Conservation (phyloP, 345 rosid genomes). For the Citrus maxima region DNA sequence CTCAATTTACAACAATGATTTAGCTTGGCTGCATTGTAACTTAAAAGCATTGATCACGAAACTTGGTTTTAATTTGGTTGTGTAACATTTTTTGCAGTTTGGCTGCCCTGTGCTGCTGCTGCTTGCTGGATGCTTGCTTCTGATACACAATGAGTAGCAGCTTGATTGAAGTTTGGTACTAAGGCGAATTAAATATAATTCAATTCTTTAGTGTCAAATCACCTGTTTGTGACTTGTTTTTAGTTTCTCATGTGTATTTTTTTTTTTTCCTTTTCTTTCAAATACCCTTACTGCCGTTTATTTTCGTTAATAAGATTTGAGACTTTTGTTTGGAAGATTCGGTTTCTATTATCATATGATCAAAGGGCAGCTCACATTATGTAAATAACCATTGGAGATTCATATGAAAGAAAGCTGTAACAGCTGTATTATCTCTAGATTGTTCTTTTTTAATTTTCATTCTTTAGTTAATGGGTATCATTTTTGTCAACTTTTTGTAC, state of each 20-base stretch:
- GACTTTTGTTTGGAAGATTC: not conserved
- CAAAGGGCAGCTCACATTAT: not conserved
- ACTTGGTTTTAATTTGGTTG: not conserved
- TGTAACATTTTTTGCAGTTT: conserved; percentile 33
- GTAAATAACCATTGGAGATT: not conserved
- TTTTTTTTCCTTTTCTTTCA: not conserved
- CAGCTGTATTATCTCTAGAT: not conserved
- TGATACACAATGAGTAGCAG: conserved; percentile 23
- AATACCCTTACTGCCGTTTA: not conserved
- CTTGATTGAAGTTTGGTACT: not conserved
- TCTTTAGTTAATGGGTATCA: too few species aligned
- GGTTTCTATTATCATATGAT: not conserved
- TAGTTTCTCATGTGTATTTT: not conserved
- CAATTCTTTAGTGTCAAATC: not conserved
- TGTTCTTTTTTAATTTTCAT: not conserved
- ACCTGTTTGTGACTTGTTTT: not conserved
- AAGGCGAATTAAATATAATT: not conserved
- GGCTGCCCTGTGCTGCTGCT: conserved; percentile 46
- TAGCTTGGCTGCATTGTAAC: not conserved
- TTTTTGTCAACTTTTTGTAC: not conserved
- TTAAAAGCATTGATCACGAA: not conserved
- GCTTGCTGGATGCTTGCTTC: conserved; percentile 39
- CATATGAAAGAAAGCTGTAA: not conserved
- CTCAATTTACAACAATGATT: too few species aligned
- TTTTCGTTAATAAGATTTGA: not conserved